These are phyloP conservation scores for Neofusicoccum umdonicola DNA, from an alignment of 2,329 filamentous ascomycete species.

Conservation along the genomic window DNA sequence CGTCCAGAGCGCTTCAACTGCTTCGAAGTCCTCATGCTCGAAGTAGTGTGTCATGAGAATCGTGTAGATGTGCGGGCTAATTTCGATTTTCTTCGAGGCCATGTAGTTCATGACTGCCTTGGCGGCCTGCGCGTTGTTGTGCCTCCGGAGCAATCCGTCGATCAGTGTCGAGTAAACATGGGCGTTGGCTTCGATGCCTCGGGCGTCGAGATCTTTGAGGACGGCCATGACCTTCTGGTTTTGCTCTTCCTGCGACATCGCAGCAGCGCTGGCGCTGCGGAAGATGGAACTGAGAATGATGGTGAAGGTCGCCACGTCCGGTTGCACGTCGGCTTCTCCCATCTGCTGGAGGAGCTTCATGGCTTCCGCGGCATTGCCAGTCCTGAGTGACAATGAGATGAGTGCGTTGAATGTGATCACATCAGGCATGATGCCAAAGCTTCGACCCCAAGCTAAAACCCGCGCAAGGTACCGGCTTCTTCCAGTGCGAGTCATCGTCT, in stretches of 20 bases:
- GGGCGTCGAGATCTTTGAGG: neutral
- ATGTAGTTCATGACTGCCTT: slow-evolving; percentile 64
- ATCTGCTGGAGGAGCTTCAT: slow-evolving; percentile 58
- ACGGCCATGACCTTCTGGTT: slow-evolving; percentile 23
- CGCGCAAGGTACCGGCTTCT: slow-evolving; percentile 35
- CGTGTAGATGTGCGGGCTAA: slow-evolving; percentile 69
- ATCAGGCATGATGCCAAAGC: slow-evolving; percentile 47
- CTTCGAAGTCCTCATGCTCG: slow-evolving; percentile 56
- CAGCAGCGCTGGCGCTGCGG: slow-evolving; percentile 47
- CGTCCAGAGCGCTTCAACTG: slow-evolving; percentile 59
- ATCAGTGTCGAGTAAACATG: slow-evolving; percentile 66
- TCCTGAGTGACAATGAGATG: slow-evolving; percentile 59
- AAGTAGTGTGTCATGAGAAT: slow-evolving; percentile 70
- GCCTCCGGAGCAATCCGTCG: slow-evolving; percentile 57
- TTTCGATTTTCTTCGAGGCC: slow-evolving; percentile 49
- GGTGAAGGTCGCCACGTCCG: slow-evolving; percentile 70
- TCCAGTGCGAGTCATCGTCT: slow-evolving; percentile 30
- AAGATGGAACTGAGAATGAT: slow-evolving; percentile 64
- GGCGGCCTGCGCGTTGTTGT: slow-evolving; percentile 51
- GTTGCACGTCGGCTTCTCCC: slow-evolving; percentile 53
- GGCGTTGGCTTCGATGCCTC: neutral
- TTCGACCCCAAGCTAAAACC: slow-evolving; percentile 43
- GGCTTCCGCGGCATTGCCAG: slow-evolving; percentile 49
- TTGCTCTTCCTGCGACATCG: slow-evolving; percentile 50
- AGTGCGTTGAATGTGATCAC: slow-evolving; percentile 63